Base-by-base conservation (phyloP, 1,139 yeast genomes). In the Hyphopichia buzzinii region DNA sequence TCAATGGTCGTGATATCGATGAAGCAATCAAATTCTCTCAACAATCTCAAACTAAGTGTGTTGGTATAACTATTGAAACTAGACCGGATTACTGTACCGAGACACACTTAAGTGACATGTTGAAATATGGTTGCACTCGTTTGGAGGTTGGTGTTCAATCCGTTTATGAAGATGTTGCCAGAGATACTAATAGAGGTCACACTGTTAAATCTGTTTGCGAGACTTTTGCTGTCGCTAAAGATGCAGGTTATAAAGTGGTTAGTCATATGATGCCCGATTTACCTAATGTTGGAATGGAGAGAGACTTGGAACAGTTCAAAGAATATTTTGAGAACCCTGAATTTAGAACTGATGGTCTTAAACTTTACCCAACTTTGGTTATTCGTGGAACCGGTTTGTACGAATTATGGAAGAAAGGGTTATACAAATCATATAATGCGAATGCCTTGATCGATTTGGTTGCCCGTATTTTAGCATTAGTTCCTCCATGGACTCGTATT, bases 191-290 rank as follows among this genome's bases (percentile, higher is more conserved):
- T 59, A 80, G 99, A 64, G 99, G 99, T 1, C 99, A 92, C 57
- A 92, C 99, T 0, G 98, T 92, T 27, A 84, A 84, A 58, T 81
- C 98, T 2, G 99, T 92, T 2, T 87, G 96, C 62, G 95, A 92
- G 56, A 92, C 98, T 0, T 92, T 92, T 67, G 89, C 89, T 1
- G 80, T 86, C 31, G 96, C 98, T 17, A 92, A 92, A 59, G 99
- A 92, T 62, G 95, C 98, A 0, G 99, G 99, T 5, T 92, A 90
- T 64, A 92, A 92, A 62, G 95, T 92, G 37, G 98, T 92, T 22
- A 83, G 95, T 47, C 99, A 92, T 66, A 92, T 92, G 99, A 92
- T 92, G 99, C 99, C 99, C 14, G 98, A 92, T 70, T 72, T 92
- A 51, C 99, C 99, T 14, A 92, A 92, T 54, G 97, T 92, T 37